Base-by-base conservation (phyloP, 768 basidiomycete genomes). In the Panus rudis region DNA sequence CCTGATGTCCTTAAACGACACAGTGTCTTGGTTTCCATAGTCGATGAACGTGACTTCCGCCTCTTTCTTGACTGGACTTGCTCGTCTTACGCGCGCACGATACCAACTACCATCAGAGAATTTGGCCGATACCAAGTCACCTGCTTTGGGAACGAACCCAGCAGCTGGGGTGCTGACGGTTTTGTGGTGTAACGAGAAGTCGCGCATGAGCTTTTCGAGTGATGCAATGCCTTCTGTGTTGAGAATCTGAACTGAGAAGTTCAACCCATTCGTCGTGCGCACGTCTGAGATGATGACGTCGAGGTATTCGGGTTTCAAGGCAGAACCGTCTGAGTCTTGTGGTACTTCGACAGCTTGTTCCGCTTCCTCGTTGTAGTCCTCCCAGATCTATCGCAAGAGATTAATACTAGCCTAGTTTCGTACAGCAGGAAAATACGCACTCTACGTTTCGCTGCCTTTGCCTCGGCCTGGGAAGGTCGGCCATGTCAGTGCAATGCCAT, bases 91-190 rank as follows among this genome's bases (percentile, higher is more conserved):
- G 67, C 81, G 88, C 33, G 94, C 94, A 40, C 94, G 86, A 64
- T 98, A 97, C 96, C 94, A 99, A 37, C 83, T 71, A 6, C 89
- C 89, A 55, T 96, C 87, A 37, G 85, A 87, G 65, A 97, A 97
- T 58, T 92, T 92, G 14, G 92, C 94, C 11, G 90, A 91, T 14
- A 99, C 89, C 21, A 97, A 70, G 44, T 97, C 92, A 6, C 92
- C 92, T 16, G 75, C 78, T 57, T 79, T 81, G 1, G 94, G 94
- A 4, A 70, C 68, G 55, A 92, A 93, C 39, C 74, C 77, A n/a
- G 82, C 53, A 4, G 86, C 72, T 16, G n/a, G 33, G 14, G 75
- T 61, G 3, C 74, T 63, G 12, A 81, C 72, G 32, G 78, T 75
- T 34, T 78, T 77, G 65, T 98, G 91, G 62, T 93, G 81, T 26